Conservation (phyloP, 495 filamentous ascomycete species). For the Penicillium desertorum region DNA sequence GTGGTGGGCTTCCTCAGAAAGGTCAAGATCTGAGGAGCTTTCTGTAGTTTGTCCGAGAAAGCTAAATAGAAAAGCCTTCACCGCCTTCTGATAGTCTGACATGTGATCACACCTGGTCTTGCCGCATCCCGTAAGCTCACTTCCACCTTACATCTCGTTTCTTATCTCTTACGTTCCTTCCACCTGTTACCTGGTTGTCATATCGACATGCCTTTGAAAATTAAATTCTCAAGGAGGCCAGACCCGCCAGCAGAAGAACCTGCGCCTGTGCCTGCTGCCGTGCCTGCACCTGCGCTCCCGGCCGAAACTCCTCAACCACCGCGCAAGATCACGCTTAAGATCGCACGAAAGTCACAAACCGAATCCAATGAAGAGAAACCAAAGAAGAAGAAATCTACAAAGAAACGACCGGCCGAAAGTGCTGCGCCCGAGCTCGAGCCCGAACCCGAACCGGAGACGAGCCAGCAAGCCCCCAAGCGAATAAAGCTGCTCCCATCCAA, state of each 20-base stretch:
- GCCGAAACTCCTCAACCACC: constrained; percentile 37
- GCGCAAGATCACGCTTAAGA: constrained; percentile 54
- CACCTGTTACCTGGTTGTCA: neutral
- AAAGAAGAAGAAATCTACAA: constrained; percentile 51
- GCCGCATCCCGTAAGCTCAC: constrained; percentile 1
- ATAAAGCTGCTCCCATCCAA: constrained; percentile 48
- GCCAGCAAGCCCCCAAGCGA: constrained; percentile 40
- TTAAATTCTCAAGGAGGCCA: constrained; percentile 49
- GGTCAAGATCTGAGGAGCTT: too few species aligned
- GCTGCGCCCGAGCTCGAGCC: constrained; percentile 10
- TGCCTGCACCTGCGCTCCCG: constrained; percentile 32
- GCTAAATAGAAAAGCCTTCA: too few species aligned
- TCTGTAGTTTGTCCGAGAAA: too few species aligned
- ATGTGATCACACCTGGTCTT: too few species aligned
- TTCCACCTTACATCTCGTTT: neutral
- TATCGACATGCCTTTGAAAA: constrained; percentile 47
- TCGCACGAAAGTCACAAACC: constrained; percentile 39
- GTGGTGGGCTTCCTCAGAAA: too few species aligned
- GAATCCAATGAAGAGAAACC: constrained; percentile 31
- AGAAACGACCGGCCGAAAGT: constrained; percentile 44
- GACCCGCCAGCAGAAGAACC: constrained; percentile 28
- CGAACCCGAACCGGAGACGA: constrained; percentile 27
- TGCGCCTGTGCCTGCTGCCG: constrained; percentile 30
- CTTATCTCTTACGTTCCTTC: neutral
- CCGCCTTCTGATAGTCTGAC: too few species aligned